These are phyloP conservation scores for Pouteria glomerata DNA, from an alignment of 148 eudicot species.

Conservation along the genomic window DNA sequence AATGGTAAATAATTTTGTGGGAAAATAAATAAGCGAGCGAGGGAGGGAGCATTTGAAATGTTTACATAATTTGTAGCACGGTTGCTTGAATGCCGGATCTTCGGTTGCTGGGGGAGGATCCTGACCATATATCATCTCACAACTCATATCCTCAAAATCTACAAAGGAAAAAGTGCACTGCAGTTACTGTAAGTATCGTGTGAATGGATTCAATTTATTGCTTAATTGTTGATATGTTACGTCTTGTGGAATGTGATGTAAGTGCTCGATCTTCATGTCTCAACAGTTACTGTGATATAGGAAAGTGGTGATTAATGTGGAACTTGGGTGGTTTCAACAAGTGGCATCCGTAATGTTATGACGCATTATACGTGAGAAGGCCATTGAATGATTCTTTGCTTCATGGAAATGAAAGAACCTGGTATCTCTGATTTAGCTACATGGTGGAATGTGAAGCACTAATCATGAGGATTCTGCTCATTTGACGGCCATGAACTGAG, in stretches of 20 bases:
- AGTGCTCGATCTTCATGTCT: not conserved
- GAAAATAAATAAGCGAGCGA: not conserved
- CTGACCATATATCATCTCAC: constrained; percentile 22
- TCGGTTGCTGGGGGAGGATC: constrained; percentile 11
- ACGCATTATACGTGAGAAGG: not conserved
- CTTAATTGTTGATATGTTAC: not conserved
- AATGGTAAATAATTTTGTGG: not conserved
- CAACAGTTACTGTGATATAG: not conserved
- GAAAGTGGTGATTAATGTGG: not conserved
- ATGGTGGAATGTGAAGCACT: not conserved
- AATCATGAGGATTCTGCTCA: not conserved
- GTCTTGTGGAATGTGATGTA: not conserved
- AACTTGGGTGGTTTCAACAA: not conserved
- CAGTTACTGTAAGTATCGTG: not conserved
- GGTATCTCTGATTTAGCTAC: not conserved
- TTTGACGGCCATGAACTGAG: not conserved
- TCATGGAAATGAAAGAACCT: not conserved
- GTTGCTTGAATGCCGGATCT: constrained; percentile 23
- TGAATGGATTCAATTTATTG: not conserved
- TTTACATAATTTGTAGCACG: constrained; percentile 18
- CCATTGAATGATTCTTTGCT: not conserved
- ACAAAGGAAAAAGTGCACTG: not conserved
- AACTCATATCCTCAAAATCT: constrained; percentile 64
- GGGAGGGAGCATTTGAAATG: not conserved
- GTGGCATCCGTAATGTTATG: not conserved